Conservation (phyloP, 208 protist genomes). For the Leishmania braziliensis region DNA sequence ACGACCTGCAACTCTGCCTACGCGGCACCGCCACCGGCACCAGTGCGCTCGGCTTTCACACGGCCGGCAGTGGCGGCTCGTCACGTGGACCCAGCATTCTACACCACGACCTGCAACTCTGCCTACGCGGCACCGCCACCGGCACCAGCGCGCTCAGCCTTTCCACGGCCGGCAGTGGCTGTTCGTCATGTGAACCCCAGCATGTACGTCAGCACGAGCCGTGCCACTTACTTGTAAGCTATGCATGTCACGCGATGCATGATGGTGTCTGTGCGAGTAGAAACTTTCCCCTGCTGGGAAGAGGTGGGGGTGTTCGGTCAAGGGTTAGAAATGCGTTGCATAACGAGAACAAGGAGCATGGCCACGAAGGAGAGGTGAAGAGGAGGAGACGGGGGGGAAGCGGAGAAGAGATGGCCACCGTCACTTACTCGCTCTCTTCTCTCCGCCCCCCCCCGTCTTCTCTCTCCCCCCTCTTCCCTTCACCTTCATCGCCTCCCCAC, state of each 20-base stretch:
- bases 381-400: background rate
- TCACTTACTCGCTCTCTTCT: background rate
- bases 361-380: background rate
- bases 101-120: slow-evolving; percentile 50
- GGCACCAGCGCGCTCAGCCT: slow-evolving; percentile 17
- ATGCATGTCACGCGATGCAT: background rate
- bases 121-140: slow-evolving; percentile 32
- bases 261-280: background rate
- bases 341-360: background rate
- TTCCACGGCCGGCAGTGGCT: slow-evolving; percentile 22
- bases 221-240: slow-evolving; percentile 36
- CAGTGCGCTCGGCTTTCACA: background rate
- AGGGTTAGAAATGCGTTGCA: no score
- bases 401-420: background rate
- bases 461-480: background rate
- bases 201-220: slow-evolving; percentile 63
- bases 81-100: slow-evolving; percentile 56
- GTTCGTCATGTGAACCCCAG: slow-evolving; percentile 58
- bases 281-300: no score
- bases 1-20: slow-evolving; percentile 53
- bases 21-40: slow-evolving; percentile 10
- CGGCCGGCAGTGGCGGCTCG: slow-evolving; percentile 26
- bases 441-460: background rate
- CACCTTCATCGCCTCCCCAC: background rate
- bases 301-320: no score